Conservation (phyloP, 345 rosid genomes). For the Ceriops decandra region DNA sequence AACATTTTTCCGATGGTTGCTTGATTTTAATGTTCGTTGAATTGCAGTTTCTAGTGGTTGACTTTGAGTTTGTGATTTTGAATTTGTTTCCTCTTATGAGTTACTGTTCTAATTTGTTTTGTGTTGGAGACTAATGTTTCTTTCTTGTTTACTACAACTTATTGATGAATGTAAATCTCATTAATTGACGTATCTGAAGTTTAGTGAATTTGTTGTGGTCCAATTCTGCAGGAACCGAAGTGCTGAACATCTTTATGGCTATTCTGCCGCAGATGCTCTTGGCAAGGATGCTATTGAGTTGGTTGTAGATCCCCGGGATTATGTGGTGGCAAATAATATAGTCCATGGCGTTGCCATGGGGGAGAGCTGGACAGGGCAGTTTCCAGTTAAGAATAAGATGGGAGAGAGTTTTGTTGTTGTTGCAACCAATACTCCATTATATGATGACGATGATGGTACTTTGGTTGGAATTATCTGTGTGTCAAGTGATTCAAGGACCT, state of each 20-base stretch:
- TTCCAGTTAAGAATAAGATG: slow-evolving; percentile 72
- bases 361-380: slow-evolving; percentile 89
- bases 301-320: slow-evolving; percentile 62
- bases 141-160: not conserved
- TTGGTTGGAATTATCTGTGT: slow-evolving; percentile 80
- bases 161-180: not conserved
- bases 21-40: not conserved
- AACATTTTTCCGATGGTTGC: not conserved
- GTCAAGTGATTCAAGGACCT: slow-evolving; percentile 54
- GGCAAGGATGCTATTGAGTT: slow-evolving; percentile 68
- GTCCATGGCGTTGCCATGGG: slow-evolving; percentile 52
- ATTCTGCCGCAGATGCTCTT: slow-evolving; percentile 69
- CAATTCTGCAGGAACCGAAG: slow-evolving; percentile 65
- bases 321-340: slow-evolving; percentile 45
- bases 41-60: slow-evolving; percentile 10
- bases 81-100: not conserved
- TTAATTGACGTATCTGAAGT: not conserved
- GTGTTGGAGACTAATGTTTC: not conserved
- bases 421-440: slow-evolving; percentile 71
- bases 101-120: not conserved
- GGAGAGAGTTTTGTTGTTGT: slow-evolving; percentile 59
- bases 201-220: slow-evolving; percentile 8
- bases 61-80: not conserved
- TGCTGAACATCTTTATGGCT: slow-evolving; percentile 86
- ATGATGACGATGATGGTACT: slow-evolving; percentile 55